These are phyloP conservation scores for Mycena rebaudengoi DNA, from an alignment of 768 basidiomycete species.

Conservation along the genomic window DNA sequence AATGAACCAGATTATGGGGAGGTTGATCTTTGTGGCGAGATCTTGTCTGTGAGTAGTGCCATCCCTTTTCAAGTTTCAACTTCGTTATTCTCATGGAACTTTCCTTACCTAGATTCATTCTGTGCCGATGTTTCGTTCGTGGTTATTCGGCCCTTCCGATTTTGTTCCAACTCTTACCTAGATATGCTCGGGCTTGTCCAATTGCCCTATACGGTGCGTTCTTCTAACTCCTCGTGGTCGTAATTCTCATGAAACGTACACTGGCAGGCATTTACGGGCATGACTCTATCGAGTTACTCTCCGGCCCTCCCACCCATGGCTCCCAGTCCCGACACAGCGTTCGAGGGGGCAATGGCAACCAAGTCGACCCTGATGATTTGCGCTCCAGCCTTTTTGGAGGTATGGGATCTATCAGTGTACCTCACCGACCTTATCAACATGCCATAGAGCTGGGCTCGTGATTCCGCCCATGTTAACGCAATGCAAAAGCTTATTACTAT, in stretches of 20 bases:
- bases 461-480: neutral
- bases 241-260: neutral
- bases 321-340: neutral
- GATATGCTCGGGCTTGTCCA: slow-evolving; percentile 23
- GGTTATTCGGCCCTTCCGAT: neutral
- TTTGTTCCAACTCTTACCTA: too few species aligned
- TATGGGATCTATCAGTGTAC: too few species aligned
- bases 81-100: neutral
- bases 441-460: neutral
- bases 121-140: slow-evolving; percentile 26
- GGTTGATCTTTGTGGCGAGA: slow-evolving; percentile 25
- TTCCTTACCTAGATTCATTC: slow-evolving; percentile 8
- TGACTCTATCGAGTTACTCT: neutral
- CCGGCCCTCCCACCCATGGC: neutral
- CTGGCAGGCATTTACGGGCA: slow-evolving; percentile 6
- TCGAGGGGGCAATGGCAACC: slow-evolving; percentile 21
- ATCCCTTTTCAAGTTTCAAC: neutral
- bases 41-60: neutral
- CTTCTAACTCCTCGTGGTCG: neutral
- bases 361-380: slow-evolving; percentile 27
- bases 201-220: slow-evolving; percentile 17
- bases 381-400: slow-evolving; percentile 37
- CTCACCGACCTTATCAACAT: neutral
- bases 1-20: slow-evolving; percentile 25
- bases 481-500: neutral